These are phyloP conservation scores for Panellus pusillus DNA, from an alignment of 768 basidiomycete species.

Conservation along the genomic window DNA sequence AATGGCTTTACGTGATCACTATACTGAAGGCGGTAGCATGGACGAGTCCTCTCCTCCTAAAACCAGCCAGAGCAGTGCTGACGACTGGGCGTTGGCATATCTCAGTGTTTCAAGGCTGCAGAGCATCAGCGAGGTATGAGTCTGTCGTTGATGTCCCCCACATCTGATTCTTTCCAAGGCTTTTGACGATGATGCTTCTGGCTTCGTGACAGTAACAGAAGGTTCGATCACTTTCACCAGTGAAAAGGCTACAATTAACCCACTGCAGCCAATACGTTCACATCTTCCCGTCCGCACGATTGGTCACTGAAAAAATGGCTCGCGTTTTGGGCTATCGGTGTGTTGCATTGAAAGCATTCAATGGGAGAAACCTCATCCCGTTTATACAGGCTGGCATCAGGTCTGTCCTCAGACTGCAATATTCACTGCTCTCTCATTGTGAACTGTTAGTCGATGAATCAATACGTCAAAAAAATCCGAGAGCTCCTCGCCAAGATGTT, in stretches of 20 bases:
- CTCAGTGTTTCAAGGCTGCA: conserved; percentile 31
- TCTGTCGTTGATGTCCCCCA: not conserved
- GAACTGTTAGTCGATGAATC: conserved; percentile 10
- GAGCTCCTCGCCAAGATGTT: conserved; percentile 21
- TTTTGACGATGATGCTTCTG: conserved; percentile 38
- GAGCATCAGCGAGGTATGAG: conserved; percentile 30
- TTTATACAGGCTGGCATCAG: conserved; percentile 13
- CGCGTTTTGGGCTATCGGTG: conserved; percentile 36
- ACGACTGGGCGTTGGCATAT: conserved; percentile 35
- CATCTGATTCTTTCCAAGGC: not conserved
- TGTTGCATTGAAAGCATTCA: not conserved
- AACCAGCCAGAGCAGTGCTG: conserved; percentile 14
- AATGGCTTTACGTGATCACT: conserved; percentile 36
- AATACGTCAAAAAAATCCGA: conserved; percentile 17
- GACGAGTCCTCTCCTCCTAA: not conserved
- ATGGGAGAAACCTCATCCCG: too few relatives aligned
- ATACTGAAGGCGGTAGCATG: conserved; percentile 21
- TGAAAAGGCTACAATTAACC: not conserved
- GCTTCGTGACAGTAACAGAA: conserved; percentile 28
- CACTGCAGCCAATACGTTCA: conserved; percentile 34
- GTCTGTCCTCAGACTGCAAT: not conserved
- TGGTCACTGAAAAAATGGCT: conserved; percentile 35
- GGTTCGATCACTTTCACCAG: not conserved
- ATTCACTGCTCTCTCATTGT: not conserved
- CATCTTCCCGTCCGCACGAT: conserved; percentile 27